Evolutionary conservation across 306 rosid genomes (phyloP).

Genomic region (Citrullus mucosospermus): DNA sequence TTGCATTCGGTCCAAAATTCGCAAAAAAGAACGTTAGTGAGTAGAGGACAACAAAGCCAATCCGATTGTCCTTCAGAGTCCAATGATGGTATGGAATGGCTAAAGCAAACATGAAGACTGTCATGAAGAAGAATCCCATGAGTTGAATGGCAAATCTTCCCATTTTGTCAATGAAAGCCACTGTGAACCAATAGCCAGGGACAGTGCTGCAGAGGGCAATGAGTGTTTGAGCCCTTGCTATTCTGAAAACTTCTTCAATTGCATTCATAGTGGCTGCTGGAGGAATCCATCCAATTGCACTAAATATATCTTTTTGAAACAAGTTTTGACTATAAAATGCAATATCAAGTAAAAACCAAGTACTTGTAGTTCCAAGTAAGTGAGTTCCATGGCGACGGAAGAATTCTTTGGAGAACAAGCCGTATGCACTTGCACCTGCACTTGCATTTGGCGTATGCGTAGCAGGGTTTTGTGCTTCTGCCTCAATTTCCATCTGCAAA

Average conservation of each 20-base stretch:
- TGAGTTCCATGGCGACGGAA: conserved; percentile 46
- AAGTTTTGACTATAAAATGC: conserved; percentile 67
- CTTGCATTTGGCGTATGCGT: not conserved
- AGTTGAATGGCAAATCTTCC: conserved; percentile 57
- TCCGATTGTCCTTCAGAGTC: conserved; percentile 36
- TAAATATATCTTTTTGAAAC: conserved; percentile 56
- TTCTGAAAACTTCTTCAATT: conserved; percentile 31
- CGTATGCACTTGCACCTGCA: not conserved
- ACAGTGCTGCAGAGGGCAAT: conserved; percentile 71
- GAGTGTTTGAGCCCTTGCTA: conserved; percentile 61
- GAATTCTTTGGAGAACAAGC: conserved; percentile 38
- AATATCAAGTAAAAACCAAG: conserved; percentile 70
- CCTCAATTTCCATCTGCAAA: conserved; percentile 38
- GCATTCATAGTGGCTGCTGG: conserved; percentile 52
- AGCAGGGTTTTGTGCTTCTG: conserved; percentile 10
- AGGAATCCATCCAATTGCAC: conserved; percentile 69
- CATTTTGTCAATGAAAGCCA: conserved; percentile 47
- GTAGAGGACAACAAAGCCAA: conserved; percentile 41
- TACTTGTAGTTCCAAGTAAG: conserved; percentile 42
- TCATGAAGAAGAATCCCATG: conserved; percentile 56
- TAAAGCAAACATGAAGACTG: conserved; percentile 59
- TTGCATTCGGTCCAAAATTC: conserved; percentile 70
- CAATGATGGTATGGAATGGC: conserved; percentile 70
- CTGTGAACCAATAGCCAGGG: conserved; percentile 75
- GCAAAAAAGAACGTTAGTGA: conserved; percentile 64